Conservation (phyloP, 129 eudicot species). For the Daucus carota region DNA sequence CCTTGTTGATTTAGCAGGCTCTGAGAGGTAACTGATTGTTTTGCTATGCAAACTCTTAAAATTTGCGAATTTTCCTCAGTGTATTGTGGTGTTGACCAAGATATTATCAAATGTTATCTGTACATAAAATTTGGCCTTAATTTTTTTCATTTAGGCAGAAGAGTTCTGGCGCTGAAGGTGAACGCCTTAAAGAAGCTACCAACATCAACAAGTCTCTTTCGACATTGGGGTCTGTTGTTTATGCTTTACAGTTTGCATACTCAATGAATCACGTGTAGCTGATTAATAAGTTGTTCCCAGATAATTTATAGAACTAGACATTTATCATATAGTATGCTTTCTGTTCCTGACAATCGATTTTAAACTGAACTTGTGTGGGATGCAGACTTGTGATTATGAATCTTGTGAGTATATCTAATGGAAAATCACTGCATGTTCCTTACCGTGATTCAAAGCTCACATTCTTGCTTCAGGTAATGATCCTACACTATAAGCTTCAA, state of each 20-base stretch:
- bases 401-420: slow-evolving; percentile 82
- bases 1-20: slow-evolving; percentile 99
- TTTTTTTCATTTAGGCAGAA: slow-evolving; percentile 59
- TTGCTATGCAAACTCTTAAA: background rate
- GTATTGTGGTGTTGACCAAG: background rate
- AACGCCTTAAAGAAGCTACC: slow-evolving; percentile 95
- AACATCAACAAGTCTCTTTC: slow-evolving; percentile 97
- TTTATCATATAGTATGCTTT: slow-evolving; percentile 1
- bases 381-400: slow-evolving; percentile 97
- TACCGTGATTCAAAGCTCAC: slow-evolving; percentile 97
- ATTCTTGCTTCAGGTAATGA: slow-evolving; percentile 89
- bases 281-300: background rate
- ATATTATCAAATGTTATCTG: background rate
- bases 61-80: background rate
- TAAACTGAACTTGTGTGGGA: slow-evolving; percentile 12
- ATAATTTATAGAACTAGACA: slow-evolving; percentile 1
- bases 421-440: slow-evolving; percentile 91
- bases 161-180: slow-evolving; percentile 99
- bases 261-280: slow-evolving; percentile 7
- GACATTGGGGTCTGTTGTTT: slow-evolving; percentile 65
- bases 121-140: background rate
- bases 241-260: slow-evolving; percentile 5
- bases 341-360: background rate
- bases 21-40: slow-evolving; percentile 59
- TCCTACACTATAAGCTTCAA: background rate